Base-by-base conservation (phyloP, 352 stramenopile species). In the Pythium oligandrum region DNA sequence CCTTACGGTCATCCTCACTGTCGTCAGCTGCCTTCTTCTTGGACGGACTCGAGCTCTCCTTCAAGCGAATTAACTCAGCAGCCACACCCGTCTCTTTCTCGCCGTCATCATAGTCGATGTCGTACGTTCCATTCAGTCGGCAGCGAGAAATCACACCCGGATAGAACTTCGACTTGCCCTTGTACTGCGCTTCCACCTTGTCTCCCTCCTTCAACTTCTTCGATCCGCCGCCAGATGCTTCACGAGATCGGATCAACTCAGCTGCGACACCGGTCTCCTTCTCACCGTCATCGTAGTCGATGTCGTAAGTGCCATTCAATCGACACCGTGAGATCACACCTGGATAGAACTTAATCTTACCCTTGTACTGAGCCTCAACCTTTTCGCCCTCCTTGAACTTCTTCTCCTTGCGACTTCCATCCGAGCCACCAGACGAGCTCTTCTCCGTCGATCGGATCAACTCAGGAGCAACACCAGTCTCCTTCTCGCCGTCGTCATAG, bases 261-360 rank as follows among this genome's bases (percentile, higher is more conserved):
- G 74, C 72, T 40, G 88, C 64, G 5, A 87, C 70, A 53, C 70
- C 64, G n/a, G 56, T 82, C 40, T 88, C 78, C 40, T 71, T 71
- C 39, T 88, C 78, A 31, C 83, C 80, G 46, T 94, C 84, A 38
- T 94, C 77, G 57, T 91, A 93, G 48, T 82, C 64, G 42, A 93
- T 82, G 53, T 87, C 74, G 55, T 78, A 92, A n/a, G 77, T 90
- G 36, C 75, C 78, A 53, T 91, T 74, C 39, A 63, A 49, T 43
- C 78, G 63, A 37, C 60, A 79, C 34, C 59, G 55, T 2, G 59
- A 55, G 46, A 94, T 86, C 38, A 75, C 72, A 26, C 17, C 17
- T 26, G 17, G 17, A 26, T 26, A 26, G 17, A 26, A 26, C 17
- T 26, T 26, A 26, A 0, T 26, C 17, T 26, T 26, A 26, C 17